phyloP scores from a whole-genome alignment of 2,329 filamentous ascomycete species.

The Helminthosporium solani region DNA sequence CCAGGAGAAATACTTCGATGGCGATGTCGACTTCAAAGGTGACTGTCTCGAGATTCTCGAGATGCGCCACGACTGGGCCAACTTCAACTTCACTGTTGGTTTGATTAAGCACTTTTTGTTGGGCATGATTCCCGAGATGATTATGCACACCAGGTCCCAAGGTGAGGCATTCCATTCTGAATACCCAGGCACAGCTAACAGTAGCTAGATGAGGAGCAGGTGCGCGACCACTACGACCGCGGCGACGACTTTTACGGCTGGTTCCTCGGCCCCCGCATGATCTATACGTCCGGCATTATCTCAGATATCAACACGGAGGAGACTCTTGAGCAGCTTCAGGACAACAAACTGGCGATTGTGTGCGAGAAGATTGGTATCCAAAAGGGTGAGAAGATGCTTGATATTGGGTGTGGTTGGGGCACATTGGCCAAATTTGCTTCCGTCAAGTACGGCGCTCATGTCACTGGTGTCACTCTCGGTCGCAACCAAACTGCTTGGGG shows the following conservation, averaged over 20 bases:
- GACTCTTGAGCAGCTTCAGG: constrained; percentile 89
- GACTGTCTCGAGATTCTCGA: constrained; percentile 87
- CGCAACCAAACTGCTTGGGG: constrained; percentile 97
- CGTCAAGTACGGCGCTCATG: constrained; percentile 82
- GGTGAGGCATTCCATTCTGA: constrained; percentile 51
- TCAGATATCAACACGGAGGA: constrained; percentile 85
- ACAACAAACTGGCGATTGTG: constrained; percentile 93
- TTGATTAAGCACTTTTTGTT: constrained; percentile 88
- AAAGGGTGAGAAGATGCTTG: constrained; percentile 78
- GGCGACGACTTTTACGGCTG: constrained; percentile 98
- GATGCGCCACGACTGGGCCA: constrained; percentile 96
- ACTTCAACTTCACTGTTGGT: constrained; percentile 83
- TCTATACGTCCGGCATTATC: constrained; percentile 96
- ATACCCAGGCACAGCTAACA: constrained; percentile 25
- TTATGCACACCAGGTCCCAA: constrained; percentile 90
- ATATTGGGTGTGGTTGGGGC: constrained; percentile 98
- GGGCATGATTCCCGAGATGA: constrained; percentile 83
- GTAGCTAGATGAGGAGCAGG: constrained; percentile 86
- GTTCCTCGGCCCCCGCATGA: constrained; percentile 98
- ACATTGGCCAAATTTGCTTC: constrained; percentile 92
- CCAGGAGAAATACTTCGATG: constrained; percentile 97
- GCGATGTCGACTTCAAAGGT: constrained; percentile 92
- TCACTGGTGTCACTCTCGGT: constrained; percentile 88
- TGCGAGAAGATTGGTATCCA: constrained; percentile 93
- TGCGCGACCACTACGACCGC: constrained; percentile 95